Percentiles rank a stretch among this genome's conserved stretches.
phyloP scores from a whole-genome alignment of 805 yeast genomes.

The Schizosaccharomyces cryophilus region DNA sequence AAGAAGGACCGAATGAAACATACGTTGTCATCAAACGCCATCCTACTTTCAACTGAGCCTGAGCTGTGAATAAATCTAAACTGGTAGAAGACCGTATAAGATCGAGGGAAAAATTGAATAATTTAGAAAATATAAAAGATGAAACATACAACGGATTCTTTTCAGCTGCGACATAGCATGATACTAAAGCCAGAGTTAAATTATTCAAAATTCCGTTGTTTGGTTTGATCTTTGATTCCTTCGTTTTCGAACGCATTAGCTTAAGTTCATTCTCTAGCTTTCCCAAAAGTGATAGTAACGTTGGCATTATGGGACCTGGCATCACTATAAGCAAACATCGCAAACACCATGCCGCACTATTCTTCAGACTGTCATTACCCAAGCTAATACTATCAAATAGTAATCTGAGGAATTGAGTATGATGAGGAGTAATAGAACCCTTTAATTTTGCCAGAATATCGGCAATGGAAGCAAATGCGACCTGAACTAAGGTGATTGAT shows the following conservation, averaged over 20 bases:
- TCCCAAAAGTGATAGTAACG: background rate
- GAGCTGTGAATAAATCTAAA: background rate
- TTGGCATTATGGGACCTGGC: background rate
- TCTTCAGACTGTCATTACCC: background rate
- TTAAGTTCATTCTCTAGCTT: background rate
- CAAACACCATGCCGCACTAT: background rate
- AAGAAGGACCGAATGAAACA: conserved; percentile 22
- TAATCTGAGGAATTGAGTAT: background rate
- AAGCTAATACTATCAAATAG: background rate
- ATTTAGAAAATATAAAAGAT: background rate
- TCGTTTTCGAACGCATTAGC: background rate
- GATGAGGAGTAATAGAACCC: background rate
- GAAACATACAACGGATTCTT: background rate
- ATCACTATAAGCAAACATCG: background rate
- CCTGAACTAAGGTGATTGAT: background rate
- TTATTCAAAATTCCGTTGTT: background rate
- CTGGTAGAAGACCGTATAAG: background rate
- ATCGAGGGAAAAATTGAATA: background rate
- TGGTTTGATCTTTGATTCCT: background rate
- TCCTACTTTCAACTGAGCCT: background rate
- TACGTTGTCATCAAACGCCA: background rate
- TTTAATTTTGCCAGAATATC: background rate
- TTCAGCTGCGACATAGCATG: background rate
- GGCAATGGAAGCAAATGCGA: background rate
- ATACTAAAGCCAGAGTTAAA: background rate